A percentile compares a stretch with the other conserved stretches of the same genome.
phyloP scores from a whole-genome alignment of 2,329 filamentous ascomycete species.

The Fusarium continuum region DNA sequence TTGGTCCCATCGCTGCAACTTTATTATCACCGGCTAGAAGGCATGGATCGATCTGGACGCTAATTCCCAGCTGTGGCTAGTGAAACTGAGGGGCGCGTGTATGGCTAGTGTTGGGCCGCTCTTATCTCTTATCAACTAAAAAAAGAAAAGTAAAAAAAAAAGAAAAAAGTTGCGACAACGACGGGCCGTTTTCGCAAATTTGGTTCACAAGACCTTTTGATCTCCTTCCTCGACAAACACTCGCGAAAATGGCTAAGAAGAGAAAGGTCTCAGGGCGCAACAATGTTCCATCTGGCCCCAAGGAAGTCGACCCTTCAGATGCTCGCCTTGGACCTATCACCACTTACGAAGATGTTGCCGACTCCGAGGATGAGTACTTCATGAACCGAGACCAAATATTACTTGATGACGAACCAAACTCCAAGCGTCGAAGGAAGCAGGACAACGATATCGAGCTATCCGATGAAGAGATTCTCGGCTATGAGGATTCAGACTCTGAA shows the following conservation, averaged over 20 bases:
- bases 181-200: constrained; percentile 7
- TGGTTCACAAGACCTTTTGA: neutral
- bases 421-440: constrained; percentile 78
- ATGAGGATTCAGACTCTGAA: constrained; percentile 56
- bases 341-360: constrained; percentile 84
- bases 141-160: constrained; percentile 39
- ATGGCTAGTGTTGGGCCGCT: neutral
- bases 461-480: constrained; percentile 68
- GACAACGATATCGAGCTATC: constrained; percentile 74
- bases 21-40: neutral
- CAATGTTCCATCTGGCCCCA: constrained; percentile 59
- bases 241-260: constrained; percentile 66
- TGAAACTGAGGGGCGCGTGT: neutral
- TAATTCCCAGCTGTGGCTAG: neutral
- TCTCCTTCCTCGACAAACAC: neutral
- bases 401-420: constrained; percentile 81
- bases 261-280: constrained; percentile 72
- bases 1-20: constrained; percentile 1
- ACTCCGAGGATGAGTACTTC: constrained; percentile 95
- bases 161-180: constrained; percentile 33
- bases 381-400: constrained; percentile 85
- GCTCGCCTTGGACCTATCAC: constrained; percentile 69
- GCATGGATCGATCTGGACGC: neutral
- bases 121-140: constrained; percentile 36
- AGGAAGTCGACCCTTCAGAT: constrained; percentile 64